Conservation (phyloP, 23 red algal species). For the Gracilaria gracilis region DNA sequence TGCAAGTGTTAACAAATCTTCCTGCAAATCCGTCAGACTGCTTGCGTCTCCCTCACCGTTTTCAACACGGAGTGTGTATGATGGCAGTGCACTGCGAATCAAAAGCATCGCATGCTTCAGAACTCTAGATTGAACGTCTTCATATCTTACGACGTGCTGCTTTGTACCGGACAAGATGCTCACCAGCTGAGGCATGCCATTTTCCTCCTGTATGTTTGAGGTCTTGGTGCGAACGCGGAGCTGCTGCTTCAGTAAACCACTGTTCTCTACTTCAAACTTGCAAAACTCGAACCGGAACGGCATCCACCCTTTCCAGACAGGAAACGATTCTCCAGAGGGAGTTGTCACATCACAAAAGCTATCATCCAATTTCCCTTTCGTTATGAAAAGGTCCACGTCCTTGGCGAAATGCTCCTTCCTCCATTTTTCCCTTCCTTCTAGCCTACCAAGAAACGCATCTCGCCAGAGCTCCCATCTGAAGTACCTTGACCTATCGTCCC, state of each 20-base stretch:
- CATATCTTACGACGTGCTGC: slow-evolving; percentile 1
- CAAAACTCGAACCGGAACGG: slow-evolving; percentile 40
- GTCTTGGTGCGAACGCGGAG: not conserved
- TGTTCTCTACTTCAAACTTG: slow-evolving; percentile 32
- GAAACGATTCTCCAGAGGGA: slow-evolving; percentile 1
- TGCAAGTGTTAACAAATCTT: not conserved
- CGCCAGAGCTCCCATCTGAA: slow-evolving; percentile 60
- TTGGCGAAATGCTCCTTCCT: slow-evolving; percentile 9
- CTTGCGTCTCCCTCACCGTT: not conserved
- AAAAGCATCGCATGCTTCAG: slow-evolving; percentile 1
- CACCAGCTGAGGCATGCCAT: not conserved
- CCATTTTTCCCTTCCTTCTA: slow-evolving; percentile 37
- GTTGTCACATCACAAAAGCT: not conserved
- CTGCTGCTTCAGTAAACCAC: slow-evolving; percentile 9
- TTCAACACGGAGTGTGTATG: not conserved
- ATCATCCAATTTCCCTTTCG: not conserved
- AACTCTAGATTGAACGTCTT: slow-evolving; percentile 2
- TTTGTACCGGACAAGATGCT: not conserved
- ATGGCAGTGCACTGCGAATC: not conserved
- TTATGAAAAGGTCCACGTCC: not conserved
- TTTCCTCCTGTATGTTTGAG: not conserved
- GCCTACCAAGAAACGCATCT: slow-evolving; percentile 49
- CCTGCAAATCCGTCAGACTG: not conserved
- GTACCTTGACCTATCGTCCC: not conserved
- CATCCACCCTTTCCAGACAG: slow-evolving; percentile 53